Percentiles rank a stretch among this genome's conserved stretches.
Evolutionary conservation across 192 early-diverging fungal species (phyloP).

Genomic region (Umbelopsis sp.): DNA sequence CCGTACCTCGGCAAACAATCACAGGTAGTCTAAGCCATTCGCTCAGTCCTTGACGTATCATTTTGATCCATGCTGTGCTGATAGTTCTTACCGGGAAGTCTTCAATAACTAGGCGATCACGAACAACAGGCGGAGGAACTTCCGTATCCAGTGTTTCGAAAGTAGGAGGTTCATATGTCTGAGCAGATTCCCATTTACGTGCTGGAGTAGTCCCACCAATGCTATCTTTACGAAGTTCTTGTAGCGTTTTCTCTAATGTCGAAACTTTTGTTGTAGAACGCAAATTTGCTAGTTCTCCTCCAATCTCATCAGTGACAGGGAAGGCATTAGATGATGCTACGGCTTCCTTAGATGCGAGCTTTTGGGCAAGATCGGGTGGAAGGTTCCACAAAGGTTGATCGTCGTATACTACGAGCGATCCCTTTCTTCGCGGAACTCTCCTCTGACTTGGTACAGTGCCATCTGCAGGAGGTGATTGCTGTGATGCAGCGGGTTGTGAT

Average conservation of each 20-base stretch:
- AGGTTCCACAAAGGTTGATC: constrained; percentile 49
- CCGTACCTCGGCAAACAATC: constrained; percentile 36
- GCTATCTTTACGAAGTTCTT: constrained; percentile 15
- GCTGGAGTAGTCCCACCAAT: constrained; percentile 17
- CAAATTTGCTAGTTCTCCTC: neutral
- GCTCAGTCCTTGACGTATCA: constrained; percentile 64
- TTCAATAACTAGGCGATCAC: constrained; percentile 61
- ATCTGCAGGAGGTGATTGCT: neutral
- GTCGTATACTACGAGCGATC: constrained; percentile 67
- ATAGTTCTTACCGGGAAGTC: constrained; percentile 62
- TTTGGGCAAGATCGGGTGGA: constrained; percentile 20
- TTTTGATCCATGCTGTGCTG: constrained; percentile 70
- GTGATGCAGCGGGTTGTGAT: neutral
- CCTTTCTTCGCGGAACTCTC: constrained; percentile 43
- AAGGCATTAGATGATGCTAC: neutral
- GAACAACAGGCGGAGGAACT: constrained; percentile 61
- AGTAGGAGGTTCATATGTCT: constrained; percentile 57
- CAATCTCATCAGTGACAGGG: neutral
- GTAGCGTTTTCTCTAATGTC: neutral
- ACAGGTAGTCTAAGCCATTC: constrained; percentile 56
- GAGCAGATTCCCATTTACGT: constrained; percentile 46
- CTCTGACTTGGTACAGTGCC: constrained; percentile 17
- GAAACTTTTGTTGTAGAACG: neutral
- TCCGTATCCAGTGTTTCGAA: constrained; percentile 56
- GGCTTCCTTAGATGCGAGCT: constrained; percentile 6